Conservation (phyloP, 2,329 filamentous ascomycete species). For the Claviceps sp. region DNA sequence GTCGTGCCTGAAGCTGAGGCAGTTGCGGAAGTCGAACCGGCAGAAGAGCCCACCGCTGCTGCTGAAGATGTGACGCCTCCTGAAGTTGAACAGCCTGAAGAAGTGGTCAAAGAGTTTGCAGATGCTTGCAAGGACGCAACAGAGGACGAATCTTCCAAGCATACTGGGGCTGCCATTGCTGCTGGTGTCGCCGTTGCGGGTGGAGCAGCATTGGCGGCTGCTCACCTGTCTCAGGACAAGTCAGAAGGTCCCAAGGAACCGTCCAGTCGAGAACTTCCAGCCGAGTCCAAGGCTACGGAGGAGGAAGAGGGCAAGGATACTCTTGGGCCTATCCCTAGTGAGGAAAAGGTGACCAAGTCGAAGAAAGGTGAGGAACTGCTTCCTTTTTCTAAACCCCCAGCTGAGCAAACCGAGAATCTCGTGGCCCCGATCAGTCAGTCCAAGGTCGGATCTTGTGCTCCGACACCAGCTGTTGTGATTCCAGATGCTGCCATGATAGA, state of each 20-base stretch:
- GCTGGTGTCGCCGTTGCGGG: not conserved
- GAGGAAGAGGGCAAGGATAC: conserved; percentile 26
- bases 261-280: not conserved
- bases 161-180: not conserved
- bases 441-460: conserved; percentile 15
- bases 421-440: not conserved
- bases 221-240: not conserved
- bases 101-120: not conserved
- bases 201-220: conserved; percentile 4
- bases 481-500: conserved; percentile 26
- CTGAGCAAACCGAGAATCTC: not conserved
- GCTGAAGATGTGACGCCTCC: not conserved
- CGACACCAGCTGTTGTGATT: conserved; percentile 34
- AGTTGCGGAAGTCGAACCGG: not conserved
- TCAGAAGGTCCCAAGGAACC: not conserved
- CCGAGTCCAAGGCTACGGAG: conserved; percentile 14
- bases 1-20: not conserved
- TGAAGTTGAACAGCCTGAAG: not conserved
- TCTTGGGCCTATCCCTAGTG: conserved; percentile 23
- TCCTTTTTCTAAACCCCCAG: conserved; percentile 15
- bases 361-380: conserved; percentile 31
- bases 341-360: conserved; percentile 19
- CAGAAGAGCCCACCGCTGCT: not conserved
- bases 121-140: not conserved
- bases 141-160: conserved; percentile 1